Conservation (phyloP, 2,329 filamentous ascomycete genomes). For the Metarhizium robertsii region DNA sequence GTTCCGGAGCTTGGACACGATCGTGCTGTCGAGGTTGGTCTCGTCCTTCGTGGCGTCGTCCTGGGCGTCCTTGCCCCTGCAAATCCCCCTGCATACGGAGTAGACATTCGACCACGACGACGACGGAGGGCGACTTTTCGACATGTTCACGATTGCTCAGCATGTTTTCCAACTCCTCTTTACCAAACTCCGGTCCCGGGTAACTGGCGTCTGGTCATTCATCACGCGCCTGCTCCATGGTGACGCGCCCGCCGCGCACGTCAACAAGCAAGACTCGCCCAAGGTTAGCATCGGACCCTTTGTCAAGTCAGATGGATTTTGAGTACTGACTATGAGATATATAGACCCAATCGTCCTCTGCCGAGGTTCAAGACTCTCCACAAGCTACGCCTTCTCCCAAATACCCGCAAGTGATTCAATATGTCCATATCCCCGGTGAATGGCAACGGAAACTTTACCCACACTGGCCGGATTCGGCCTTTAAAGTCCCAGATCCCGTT, state of each 20-base stretch:
- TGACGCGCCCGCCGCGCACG: neutral
- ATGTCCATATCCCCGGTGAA: slow-evolving; percentile 6
- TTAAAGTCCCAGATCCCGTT: slow-evolving; percentile 4
- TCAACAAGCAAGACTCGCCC: neutral
- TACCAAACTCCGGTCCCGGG: neutral
- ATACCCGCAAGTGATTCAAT: neutral
- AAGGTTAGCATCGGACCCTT: neutral
- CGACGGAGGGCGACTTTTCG: no score
- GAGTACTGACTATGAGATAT: neutral
- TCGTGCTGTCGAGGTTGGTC: no score
- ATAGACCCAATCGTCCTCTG: neutral
- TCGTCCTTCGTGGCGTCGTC: no score
- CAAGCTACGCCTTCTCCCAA: neutral
- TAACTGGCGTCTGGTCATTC: neutral
- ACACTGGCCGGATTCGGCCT: slow-evolving; percentile 7
- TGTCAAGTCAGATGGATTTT: neutral
- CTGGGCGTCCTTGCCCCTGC: no score
- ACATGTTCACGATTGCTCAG: neutral
- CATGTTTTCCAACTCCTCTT: neutral
- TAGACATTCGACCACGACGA: no score
- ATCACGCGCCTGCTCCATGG: neutral
- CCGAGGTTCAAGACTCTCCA: neutral
- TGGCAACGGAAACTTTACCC: slow-evolving; percentile 8
- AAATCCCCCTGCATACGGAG: no score
- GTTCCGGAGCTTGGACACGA: no score